Base-by-base conservation (phyloP, 441 rosid genomes). In the Aleurites moluccanus region DNA sequence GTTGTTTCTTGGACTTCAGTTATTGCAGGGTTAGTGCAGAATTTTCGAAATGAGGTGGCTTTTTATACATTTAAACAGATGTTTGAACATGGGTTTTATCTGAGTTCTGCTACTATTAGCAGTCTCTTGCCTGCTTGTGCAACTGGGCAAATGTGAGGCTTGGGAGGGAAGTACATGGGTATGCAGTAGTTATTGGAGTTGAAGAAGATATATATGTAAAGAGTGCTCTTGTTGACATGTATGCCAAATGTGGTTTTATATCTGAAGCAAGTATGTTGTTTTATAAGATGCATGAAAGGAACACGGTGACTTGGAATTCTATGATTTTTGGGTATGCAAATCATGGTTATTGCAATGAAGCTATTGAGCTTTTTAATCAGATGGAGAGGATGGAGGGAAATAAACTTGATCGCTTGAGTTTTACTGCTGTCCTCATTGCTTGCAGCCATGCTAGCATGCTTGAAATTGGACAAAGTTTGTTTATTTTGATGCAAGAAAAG, bases 291-390 rank as follows among this genome's bases (percentile, higher is more conserved):
- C 45, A 79, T 28, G 87, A 83, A 73, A 89, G 82, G 80, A 90
- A 82, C 69, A 82, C 87, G 0, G 90, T 86, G 53, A 89, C 96
- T 61, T 94, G 92, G 92, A 95, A 95, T 81, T 90, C 94, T 7
- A 91, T 91, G 94, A 90, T 93, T 57, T 93, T 93, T 55, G 92
- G 87, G 73, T 88, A 83, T 33, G 95, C 97, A 28, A 91, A 90
- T 76, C 92, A 95, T 33, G 97, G 99, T 3, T 82, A 79, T 72
- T 88, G 89, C 44, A 70, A 83, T 2, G 86, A 91, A 81, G 97
- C 98, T 25, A 82, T 88, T 49, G 84, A 85, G 65, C 90, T 89
- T 56, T 94, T 91, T 38, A 25, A 80, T 71, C 84, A 80, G 80
- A 88, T 95, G 97, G 94, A 84, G 73, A 73, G 74, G 78, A 75